These are phyloP conservation scores for Atractiella rhizophila DNA, from an alignment of 768 basidiomycete species.

Conservation along the genomic window DNA sequence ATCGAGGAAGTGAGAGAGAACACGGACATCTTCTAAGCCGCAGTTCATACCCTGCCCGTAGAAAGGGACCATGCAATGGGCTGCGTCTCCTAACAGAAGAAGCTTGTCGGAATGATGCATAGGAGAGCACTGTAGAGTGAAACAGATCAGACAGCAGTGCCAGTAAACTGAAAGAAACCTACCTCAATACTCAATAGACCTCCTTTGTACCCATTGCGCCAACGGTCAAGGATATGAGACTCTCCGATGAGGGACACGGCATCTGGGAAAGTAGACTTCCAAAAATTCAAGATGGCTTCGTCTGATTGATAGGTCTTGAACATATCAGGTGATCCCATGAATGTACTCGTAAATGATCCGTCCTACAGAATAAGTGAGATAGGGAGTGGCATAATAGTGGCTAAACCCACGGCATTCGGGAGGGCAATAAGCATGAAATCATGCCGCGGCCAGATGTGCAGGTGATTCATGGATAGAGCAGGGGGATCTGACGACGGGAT, in stretches of 20 bases:
- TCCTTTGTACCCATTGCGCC: conserved; percentile 59
- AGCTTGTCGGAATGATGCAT: conserved; percentile 76
- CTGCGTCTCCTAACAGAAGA: conserved; percentile 75
- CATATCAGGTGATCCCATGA: conserved; percentile 62
- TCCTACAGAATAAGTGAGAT: conserved; percentile 33
- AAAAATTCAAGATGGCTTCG: conserved; percentile 39
- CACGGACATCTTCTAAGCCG: conserved; percentile 85
- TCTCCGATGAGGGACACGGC: conserved; percentile 67
- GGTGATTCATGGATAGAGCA: conserved; percentile 73
- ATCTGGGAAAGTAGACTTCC: conserved; percentile 60
- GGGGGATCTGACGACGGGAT: conserved; percentile 42
- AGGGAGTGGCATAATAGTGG: conserved; percentile 5
- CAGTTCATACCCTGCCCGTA: conserved; percentile 91
- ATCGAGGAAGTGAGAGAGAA: conserved; percentile 49
- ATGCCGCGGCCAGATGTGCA: conserved; percentile 98
- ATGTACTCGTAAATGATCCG: conserved; percentile 85
- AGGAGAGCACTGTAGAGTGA: conserved; percentile 37
- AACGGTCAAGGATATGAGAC: conserved; percentile 46
- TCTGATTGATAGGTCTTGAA: conserved; percentile 35
- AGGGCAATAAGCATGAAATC: conserved; percentile 98
- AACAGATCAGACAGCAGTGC: background rate
- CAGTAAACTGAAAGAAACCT: conserved; percentile 16
- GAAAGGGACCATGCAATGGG: conserved; percentile 97
- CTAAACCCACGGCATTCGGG: conserved; percentile 59
- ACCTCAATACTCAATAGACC: conserved; percentile 84